Evolutionary conservation across 2,329 filamentous ascomycete genomes (phyloP), one percentile per base, ranked within the genome.

Genomic region (Aspergillus fumigatus): DNA sequence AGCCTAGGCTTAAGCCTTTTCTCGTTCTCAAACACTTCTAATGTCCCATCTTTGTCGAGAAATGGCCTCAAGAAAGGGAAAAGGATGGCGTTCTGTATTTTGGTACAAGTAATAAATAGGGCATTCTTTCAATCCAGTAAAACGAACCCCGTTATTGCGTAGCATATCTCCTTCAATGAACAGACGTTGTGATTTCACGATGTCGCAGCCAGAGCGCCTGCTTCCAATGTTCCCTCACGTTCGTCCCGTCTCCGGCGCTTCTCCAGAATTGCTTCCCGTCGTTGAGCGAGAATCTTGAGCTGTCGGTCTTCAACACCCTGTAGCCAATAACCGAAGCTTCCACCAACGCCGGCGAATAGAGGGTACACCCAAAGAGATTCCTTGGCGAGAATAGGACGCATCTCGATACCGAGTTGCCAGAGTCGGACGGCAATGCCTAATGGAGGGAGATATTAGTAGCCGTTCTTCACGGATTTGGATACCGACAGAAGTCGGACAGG

Each of bases 321-420:
- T 67, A 99, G 81, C 92, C 93, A 99, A 82, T 97, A 97, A 66
- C 94, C 94, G 78, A 97, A 97, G 77, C 88, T 90, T 67, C 88
- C 92, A 67, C 92, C 92, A 62, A 91, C 85, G 66, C 84, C 84
- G 57, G 87, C 92, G 77, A 94, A 99, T 67, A 93, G 78, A 54
- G 94, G 94, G 80, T 96, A 99, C 52, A 86, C 91, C 89, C 91
- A 95, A 70, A 96, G 85, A 54, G 88, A 89, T 73, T 88, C 82
- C 70, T 83, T 85, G 78, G 88, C 87, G 83, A 97, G 90, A 76
- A 97, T 88, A 52, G 93, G 94, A 61, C 92, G 91, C 92, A 96
- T 96, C 81, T 99, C 92, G 75, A 99, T 94, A 71, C 93, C 94
- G 74, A 99, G 88, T 78, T 97, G 94, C 90, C 92, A 97, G 77